These are phyloP conservation scores for Macrotyloma uniflorum DNA, from an alignment of 306 rosid species.

Conservation along the genomic window DNA sequence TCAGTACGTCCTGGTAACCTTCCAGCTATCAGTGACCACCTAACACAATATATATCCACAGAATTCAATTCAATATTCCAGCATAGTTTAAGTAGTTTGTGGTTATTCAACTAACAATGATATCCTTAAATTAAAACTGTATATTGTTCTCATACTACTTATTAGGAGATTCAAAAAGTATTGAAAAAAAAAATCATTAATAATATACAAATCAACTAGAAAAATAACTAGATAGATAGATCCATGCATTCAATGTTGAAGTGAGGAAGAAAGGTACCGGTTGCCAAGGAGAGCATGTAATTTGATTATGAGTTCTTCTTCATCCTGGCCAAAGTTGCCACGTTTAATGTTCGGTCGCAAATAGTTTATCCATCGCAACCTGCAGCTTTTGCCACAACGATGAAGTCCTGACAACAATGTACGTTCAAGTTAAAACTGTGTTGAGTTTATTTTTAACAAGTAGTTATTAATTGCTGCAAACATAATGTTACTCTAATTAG, in stretches of 20 bases:
- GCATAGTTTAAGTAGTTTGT: neutral
- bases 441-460: too few relatives aligned
- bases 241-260: too few relatives aligned
- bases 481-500: too few relatives aligned
- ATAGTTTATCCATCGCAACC: slow-evolving; percentile 77
- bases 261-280: slow-evolving; percentile 47
- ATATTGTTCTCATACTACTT: too few relatives aligned
- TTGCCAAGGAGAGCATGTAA: slow-evolving; percentile 83
- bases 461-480: too few relatives aligned
- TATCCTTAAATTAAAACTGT: too few relatives aligned
- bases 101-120: neutral
- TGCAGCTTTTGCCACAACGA: slow-evolving; percentile 80
- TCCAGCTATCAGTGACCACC: slow-evolving; percentile 74
- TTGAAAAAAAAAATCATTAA: too few relatives aligned
- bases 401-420: slow-evolving; percentile 50
- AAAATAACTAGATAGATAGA: too few relatives aligned
- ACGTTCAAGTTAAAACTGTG: too few relatives aligned
- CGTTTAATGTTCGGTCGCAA: slow-evolving; percentile 72
- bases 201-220: too few relatives aligned
- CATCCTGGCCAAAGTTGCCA: slow-evolving; percentile 69
- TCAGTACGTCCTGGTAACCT: slow-evolving; percentile 65
- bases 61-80: too few relatives aligned
- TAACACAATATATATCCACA: neutral
- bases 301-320: slow-evolving; percentile 79
- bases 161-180: too few relatives aligned